Conservation (phyloP, 2,329 filamentous ascomycete species). For the Clonostachys sp. region DNA sequence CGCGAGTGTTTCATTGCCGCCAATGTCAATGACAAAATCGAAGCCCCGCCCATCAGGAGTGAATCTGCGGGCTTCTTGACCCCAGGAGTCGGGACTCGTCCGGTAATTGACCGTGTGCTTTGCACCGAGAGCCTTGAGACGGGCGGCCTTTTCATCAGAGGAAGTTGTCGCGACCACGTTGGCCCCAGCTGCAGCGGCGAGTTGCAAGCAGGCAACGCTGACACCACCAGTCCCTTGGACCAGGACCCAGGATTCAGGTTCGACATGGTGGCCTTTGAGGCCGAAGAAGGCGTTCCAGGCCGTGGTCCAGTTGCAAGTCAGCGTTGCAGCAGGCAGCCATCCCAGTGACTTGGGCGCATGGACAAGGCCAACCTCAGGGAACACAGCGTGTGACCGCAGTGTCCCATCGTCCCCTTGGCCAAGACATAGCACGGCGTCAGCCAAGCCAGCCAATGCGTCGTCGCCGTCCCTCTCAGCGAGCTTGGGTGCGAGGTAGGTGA, state of each 20-base stretch:
- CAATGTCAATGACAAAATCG: conserved; percentile 61
- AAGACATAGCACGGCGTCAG: conserved; percentile 36
- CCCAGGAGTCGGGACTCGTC: conserved; percentile 47
- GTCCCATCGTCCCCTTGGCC: conserved; percentile 54
- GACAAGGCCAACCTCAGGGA: conserved; percentile 54
- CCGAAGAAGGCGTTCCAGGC: conserved; percentile 49
- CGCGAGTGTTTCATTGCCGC: conserved; percentile 53
- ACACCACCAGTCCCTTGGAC: conserved; percentile 33
- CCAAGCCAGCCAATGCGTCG: conserved; percentile 13
- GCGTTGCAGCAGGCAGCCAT: conserved; percentile 28
- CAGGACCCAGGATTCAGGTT: conserved; percentile 22
- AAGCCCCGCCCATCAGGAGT: conserved; percentile 44
- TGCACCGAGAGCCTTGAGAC: conserved; percentile 50
- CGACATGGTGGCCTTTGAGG: conserved; percentile 31
- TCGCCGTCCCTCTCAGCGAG: conserved; percentile 6
- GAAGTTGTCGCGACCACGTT: conserved; percentile 56
- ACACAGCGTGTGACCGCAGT: conserved; percentile 52
- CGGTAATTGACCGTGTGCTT: conserved; percentile 58
- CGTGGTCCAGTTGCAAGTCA: conserved; percentile 44
- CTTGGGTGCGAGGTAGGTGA: conserved; percentile 34
- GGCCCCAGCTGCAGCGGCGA: conserved; percentile 43
- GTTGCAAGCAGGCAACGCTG: conserved; percentile 25
- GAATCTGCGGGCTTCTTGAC: conserved; percentile 45
- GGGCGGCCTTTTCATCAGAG: conserved; percentile 45
- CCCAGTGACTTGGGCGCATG: conserved; percentile 39